Evolutionary conservation across 2,329 filamentous ascomycete genomes (phyloP).

Genomic region (Colletotrichum cereale): DNA sequence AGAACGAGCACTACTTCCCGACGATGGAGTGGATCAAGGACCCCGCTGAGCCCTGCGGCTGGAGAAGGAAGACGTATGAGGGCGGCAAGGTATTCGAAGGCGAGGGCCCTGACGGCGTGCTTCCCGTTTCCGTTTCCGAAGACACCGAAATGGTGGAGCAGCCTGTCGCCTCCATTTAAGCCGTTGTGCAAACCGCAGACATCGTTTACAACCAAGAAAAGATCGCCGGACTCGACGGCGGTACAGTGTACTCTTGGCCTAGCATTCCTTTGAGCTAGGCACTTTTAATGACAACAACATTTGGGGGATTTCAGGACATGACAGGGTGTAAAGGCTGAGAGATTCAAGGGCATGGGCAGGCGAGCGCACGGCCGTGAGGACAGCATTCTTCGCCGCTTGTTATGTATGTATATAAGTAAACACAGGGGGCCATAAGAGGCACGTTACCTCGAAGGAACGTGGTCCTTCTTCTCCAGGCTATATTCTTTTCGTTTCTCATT

Average conservation of each 20-base stretch:
- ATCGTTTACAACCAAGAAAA: constrained; percentile 1
- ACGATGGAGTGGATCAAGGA: constrained; percentile 79
- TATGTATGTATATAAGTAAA: constrained; percentile 34
- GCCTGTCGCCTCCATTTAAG: constrained; percentile 11
- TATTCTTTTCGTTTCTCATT: neutral
- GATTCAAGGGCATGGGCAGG: constrained; percentile 39
- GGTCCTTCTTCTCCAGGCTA: neutral
- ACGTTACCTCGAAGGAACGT: neutral
- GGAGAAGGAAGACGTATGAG: constrained; percentile 74
- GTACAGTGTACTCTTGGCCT: neutral
- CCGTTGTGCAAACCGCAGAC: neutral
- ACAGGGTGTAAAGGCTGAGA: constrained; percentile 30
- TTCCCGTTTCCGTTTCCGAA: constrained; percentile 51
- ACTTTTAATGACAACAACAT: constrained; percentile 15
- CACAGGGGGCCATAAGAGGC: constrained; percentile 4
- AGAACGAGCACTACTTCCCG: constrained; percentile 96
- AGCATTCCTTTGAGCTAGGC: neutral
- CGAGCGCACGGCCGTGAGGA: constrained; percentile 39
- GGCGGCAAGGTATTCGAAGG: constrained; percentile 65
- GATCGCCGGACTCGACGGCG: neutral
- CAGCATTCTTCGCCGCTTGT: constrained; percentile 34
- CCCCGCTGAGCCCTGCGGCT: constrained; percentile 68
- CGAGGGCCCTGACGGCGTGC: constrained; percentile 65
- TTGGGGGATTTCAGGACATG: constrained; percentile 19
- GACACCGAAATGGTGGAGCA: constrained; percentile 59